A percentile compares a stretch with the other conserved stretches of the same genome.
Evolutionary conservation across 306 rosid genomes (phyloP).

Genomic region (Neltuma alba): DNA sequence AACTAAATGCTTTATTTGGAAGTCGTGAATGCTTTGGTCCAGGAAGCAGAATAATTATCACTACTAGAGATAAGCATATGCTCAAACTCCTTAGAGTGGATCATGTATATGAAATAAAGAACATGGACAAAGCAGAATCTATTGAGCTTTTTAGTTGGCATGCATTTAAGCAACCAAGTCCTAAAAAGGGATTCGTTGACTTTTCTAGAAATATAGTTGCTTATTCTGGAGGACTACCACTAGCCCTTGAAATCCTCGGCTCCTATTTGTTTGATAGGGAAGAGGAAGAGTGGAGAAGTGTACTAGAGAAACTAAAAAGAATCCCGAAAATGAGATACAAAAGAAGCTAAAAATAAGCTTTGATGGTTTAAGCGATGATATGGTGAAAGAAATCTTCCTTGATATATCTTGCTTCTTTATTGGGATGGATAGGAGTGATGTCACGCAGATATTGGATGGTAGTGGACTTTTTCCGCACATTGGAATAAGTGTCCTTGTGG

Average conservation of each 20-base stretch:
- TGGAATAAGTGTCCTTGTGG: neutral
- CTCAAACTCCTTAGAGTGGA: neutral
- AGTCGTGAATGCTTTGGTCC: neutral
- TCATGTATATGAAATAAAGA: neutral
- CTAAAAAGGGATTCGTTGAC: neutral
- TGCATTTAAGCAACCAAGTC: conserved; percentile 3
- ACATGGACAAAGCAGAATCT: neutral
- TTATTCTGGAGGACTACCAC: conserved; percentile 29
- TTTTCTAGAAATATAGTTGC: neutral
- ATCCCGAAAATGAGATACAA: conserved; percentile 17
- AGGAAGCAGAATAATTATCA: neutral
- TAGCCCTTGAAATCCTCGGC: conserved; percentile 34
- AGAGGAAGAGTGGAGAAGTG: neutral
- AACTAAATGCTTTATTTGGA: neutral
- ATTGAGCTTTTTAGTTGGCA: conserved; percentile 1
- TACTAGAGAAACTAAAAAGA: conserved; percentile 3
- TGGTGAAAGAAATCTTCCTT: conserved; percentile 7
- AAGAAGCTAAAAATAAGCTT: conserved; percentile 24
- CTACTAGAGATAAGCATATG: neutral
- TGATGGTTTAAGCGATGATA: conserved; percentile 6
- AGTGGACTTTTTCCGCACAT: neutral
- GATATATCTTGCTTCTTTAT: conserved; percentile 36
- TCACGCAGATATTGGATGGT: neutral
- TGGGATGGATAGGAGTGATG: conserved; percentile 19
- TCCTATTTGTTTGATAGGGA: neutral